Percentiles rank a stretch among this genome's conserved stretches.
Conservation (phyloP, 345 rosid species). For the Microthlaspi erraticum region DNA sequence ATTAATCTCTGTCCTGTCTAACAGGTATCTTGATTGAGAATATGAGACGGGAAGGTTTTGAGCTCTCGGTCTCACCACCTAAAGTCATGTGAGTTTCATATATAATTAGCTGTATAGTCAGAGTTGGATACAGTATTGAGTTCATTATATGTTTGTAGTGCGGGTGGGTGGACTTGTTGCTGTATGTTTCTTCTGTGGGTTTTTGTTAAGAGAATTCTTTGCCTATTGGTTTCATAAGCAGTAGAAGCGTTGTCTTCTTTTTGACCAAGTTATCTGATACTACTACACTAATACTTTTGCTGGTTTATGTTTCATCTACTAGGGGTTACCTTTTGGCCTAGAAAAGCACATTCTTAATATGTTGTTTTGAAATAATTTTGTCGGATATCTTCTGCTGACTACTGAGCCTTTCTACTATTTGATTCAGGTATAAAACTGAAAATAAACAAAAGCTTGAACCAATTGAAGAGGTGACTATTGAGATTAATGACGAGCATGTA, state of each 20-base stretch:
- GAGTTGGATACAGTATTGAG: slow-evolving; percentile 12
- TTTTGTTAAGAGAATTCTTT: slow-evolving; percentile 3
- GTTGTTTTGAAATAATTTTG: background rate
- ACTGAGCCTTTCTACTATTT: slow-evolving; percentile 19
- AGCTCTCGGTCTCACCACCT: slow-evolving; percentile 94
- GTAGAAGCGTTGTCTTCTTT: background rate
- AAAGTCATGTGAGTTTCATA: slow-evolving; percentile 84
- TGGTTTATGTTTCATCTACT: slow-evolving; percentile 5
- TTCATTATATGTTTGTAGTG: background rate
- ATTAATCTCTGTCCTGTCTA: slow-evolving; percentile 31
- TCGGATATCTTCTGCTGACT: background rate
- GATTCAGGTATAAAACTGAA: slow-evolving; percentile 81
- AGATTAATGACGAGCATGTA: slow-evolving; percentile 95
- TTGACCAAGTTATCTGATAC: slow-evolving; percentile 2
- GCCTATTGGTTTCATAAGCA: background rate
- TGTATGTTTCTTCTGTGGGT: background rate
- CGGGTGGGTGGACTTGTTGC: background rate
- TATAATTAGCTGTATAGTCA: background rate
- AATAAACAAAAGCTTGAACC: slow-evolving; percentile 80
- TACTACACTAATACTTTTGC: background rate
- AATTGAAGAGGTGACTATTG: slow-evolving; percentile 92
- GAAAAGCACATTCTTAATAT: background rate
- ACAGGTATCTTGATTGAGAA: slow-evolving; percentile 97
- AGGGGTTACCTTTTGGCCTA: slow-evolving; percentile 1
- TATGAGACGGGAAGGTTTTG: slow-evolving; percentile 99